Base-by-base conservation (phyloP, 352 stramenopile genomes). In the Aphanomyces euteiches region DNA sequence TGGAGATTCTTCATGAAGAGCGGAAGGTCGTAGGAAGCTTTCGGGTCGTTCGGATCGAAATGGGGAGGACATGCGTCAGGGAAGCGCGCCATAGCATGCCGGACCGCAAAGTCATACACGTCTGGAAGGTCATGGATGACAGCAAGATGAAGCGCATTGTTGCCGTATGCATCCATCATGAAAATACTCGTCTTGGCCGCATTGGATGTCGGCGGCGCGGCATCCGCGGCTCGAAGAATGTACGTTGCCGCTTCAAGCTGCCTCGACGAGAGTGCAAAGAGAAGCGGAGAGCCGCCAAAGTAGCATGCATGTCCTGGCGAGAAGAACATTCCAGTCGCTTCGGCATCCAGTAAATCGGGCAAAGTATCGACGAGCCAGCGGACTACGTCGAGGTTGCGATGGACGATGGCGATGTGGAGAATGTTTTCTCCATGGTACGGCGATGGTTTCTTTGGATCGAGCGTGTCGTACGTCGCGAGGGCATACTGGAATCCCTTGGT, bases 341-440 rank as follows among this genome's bases (percentile, higher is more conserved):
- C 80, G 0, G 79, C 79, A 7, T 76, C 48, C 64, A 87, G 57
- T 12, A 90, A 56, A 41, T 80, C 73, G 0, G 78, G 83, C 2
- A 74, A 72, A 13, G 81, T 36, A 0, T 67, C 45, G 7, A 89
- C 61, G 0, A 89, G 72, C 78, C 80, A 88, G 5, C 69, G 58
- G 17, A 78, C 77, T 0, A 89, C 73, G 5, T 69, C 66, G 4
- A 65, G 54, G 37, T 82, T 64, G 15, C 81, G 76, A 36, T 86
- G 80, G 7, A 90, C 77, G 61, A 90, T 88, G 13, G 80, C 80
- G 40, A 88, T 84, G 68, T 90, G 83, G 17, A 88, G 75, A 28
- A 88, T 74, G 63, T 87, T 89, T 56, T 89, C 83, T 3, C 81
- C 81, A 34, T 85, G 78, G 67, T 89, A 90, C 2, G 77, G 78